Conservation (phyloP, 1,284 basidiomycete genomes). For the Microbotryum saponariae region DNA sequence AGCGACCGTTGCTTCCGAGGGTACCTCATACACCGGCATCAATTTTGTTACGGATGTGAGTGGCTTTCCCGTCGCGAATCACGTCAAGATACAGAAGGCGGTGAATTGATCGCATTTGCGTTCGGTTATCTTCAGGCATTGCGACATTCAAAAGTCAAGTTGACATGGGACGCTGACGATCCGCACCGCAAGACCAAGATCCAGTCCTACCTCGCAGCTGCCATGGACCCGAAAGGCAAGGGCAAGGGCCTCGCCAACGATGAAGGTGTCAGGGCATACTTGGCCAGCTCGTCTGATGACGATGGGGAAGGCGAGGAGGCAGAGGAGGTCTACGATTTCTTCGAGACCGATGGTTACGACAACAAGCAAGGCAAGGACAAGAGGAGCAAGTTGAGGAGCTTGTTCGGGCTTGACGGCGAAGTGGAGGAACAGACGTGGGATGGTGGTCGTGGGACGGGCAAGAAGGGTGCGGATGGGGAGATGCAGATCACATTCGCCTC, state of each 20-base stretch:
- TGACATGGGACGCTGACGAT: slow-evolving; percentile 99
- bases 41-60: slow-evolving; percentile 87
- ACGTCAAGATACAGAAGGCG: background rate
- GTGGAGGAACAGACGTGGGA: slow-evolving; percentile 24
- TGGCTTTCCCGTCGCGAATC: slow-evolving; percentile 37
- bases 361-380: slow-evolving; percentile 18
- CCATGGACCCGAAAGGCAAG: slow-evolving; percentile 29
- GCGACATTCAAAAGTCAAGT: slow-evolving; percentile 94
- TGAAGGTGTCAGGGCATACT: slow-evolving; percentile 76
- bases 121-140: slow-evolving; percentile 57
- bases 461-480: slow-evolving; percentile 39
- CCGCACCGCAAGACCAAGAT: slow-evolving; percentile 59
- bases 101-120: no score
- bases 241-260: slow-evolving; percentile 59
- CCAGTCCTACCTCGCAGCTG: slow-evolving; percentile 36
- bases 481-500: slow-evolving; percentile 93
- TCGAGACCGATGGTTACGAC: slow-evolving; percentile 17
- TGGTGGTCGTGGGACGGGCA: slow-evolving; percentile 12
- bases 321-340: slow-evolving; percentile 25
- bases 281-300: slow-evolving; percentile 63
- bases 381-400: slow-evolving; percentile 23
- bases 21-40: slow-evolving; percentile 64
- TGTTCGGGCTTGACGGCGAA: slow-evolving; percentile 22
- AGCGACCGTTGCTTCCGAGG: slow-evolving; percentile 57
- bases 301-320: slow-evolving; percentile 40